These are phyloP conservation scores for Przewalskia tangutica DNA, from an alignment of 257 asterid genomes.

Conservation along the genomic window DNA sequence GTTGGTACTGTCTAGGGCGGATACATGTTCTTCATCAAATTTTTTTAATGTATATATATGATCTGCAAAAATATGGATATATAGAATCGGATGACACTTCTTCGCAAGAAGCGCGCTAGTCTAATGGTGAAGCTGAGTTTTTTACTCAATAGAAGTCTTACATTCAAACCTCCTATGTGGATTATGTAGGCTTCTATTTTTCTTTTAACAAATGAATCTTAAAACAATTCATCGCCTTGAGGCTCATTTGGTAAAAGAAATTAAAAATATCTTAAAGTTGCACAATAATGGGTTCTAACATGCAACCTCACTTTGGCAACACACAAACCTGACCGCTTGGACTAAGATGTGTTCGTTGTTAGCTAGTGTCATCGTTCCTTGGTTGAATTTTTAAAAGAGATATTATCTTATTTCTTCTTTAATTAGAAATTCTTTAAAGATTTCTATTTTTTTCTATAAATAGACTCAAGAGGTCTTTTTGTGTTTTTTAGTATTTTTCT, in stretches of 20 bases:
- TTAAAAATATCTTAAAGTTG: background rate
- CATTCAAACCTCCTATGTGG: background rate
- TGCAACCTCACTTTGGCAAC: background rate
- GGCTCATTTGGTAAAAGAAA: constrained; percentile 1
- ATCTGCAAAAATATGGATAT: background rate
- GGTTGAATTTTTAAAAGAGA: background rate
- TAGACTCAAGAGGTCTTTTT: no score
- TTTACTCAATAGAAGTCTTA: background rate
- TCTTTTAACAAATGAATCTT: background rate
- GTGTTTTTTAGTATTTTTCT: no score
- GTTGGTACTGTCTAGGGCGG: background rate
- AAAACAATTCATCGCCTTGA: background rate
- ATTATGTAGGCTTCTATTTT: background rate
- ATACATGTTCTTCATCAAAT: background rate
- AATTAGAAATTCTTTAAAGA: no score
- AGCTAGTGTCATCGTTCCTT: background rate
- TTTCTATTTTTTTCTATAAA: no score
- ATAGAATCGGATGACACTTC: background rate
- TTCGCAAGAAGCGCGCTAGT: background rate
- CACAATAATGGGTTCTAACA: background rate
- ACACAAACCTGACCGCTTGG: background rate
- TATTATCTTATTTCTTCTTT: background rate
- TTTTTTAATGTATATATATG: background rate
- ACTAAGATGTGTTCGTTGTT: background rate
- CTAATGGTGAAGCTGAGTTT: background rate